These are phyloP conservation scores for Talaromyces sp. DNA, from an alignment of 2,329 filamentous ascomycete genomes.

Conservation along the genomic window DNA sequence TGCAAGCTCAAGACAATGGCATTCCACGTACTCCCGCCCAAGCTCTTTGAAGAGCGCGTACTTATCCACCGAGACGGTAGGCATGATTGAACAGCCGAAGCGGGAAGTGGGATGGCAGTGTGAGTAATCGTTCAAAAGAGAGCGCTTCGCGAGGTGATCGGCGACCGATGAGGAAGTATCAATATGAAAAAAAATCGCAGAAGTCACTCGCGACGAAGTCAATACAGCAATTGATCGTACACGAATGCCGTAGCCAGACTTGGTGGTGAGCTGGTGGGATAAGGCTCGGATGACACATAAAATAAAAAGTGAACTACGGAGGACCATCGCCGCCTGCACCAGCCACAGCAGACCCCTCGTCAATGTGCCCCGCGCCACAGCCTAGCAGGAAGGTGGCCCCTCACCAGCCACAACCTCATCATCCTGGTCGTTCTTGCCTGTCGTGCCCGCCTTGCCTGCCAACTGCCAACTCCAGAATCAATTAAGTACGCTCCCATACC, in stretches of 20 bases:
- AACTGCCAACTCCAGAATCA: constrained; percentile 14
- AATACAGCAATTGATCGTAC: background rate
- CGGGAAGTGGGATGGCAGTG: constrained; percentile 16
- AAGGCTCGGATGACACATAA: constrained; percentile 11
- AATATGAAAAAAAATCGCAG: background rate
- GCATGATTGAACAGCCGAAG: constrained; percentile 59
- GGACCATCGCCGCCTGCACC: constrained; percentile 8
- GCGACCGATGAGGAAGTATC: background rate
- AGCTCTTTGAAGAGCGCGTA: constrained; percentile 91
- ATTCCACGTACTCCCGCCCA: constrained; percentile 68
- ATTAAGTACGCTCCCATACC: constrained; percentile 6
- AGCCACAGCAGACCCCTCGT: constrained; percentile 18
- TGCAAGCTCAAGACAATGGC: background rate
- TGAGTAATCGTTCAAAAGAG: background rate
- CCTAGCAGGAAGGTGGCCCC: constrained; percentile 13
- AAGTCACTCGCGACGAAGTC: background rate
- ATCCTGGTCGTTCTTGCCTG: constrained; percentile 6
- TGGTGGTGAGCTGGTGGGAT: background rate
- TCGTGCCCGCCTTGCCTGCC: constrained; percentile 3
- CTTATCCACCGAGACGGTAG: constrained; percentile 96
- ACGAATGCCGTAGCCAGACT: background rate
- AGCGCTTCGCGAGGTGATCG: background rate
- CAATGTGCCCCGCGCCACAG: background rate
- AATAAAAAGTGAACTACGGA: constrained; percentile 2
- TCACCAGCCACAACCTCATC: constrained; percentile 28